Conservation (phyloP, 2,329 filamentous ascomycete genomes). For the Periconia sp. region DNA sequence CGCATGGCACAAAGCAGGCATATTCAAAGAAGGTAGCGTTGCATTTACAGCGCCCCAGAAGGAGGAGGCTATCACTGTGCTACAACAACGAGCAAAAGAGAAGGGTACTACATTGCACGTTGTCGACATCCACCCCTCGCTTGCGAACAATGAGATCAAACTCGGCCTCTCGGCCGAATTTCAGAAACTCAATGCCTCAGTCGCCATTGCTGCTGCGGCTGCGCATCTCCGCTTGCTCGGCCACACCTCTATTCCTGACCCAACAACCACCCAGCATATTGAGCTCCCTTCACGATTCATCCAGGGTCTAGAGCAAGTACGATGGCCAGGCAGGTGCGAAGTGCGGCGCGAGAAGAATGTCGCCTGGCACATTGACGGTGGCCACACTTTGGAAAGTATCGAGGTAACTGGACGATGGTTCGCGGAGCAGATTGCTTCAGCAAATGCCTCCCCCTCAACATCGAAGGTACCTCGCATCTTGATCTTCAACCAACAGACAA, state of each 20-base stretch:
- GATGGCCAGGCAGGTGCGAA: conserved; percentile 80
- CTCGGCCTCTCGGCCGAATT: conserved; percentile 68
- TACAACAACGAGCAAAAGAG: conserved; percentile 62
- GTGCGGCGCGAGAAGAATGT: conserved; percentile 61
- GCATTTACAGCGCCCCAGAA: conserved; percentile 52
- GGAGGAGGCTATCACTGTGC: conserved; percentile 60
- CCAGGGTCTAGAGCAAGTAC: conserved; percentile 69
- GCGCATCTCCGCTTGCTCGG: conserved; percentile 61
- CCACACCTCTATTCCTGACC: conserved; percentile 47
- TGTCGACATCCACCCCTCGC: conserved; percentile 56
- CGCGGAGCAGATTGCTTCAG: conserved; percentile 50
- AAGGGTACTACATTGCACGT: conserved; percentile 55
- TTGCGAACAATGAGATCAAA: conserved; percentile 52
- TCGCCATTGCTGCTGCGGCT: conserved; percentile 65
- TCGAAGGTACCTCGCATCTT: conserved; percentile 60
- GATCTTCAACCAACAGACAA: conserved; percentile 92
- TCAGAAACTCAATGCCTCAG: conserved; percentile 67
- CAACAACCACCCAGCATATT: conserved; percentile 33
- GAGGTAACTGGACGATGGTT: conserved; percentile 81
- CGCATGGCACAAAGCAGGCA: conserved; percentile 87
- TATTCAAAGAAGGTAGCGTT: not conserved
- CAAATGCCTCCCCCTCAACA: conserved; percentile 36
- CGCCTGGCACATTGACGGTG: conserved; percentile 84
- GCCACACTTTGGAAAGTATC: conserved; percentile 86
- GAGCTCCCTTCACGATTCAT: conserved; percentile 67